phyloP scores from a whole-genome alignment of 2,329 filamentous ascomycete genomes.

The Diaporthe caulivora region DNA sequence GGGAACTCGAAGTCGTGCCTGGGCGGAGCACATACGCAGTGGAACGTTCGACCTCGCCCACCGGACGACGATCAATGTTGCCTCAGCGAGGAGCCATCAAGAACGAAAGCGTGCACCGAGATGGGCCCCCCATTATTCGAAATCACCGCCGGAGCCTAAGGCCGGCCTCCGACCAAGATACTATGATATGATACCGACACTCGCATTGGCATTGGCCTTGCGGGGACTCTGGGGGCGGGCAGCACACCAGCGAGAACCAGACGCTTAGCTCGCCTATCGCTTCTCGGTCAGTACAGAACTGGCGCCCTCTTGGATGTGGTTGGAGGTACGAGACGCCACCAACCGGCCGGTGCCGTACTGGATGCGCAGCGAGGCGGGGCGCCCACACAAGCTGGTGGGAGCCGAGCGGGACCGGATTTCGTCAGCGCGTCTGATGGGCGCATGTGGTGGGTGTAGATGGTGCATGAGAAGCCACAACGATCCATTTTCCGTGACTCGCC shows the following conservation, averaged over 20 bases:
- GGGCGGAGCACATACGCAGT: background rate
- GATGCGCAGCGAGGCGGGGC: background rate
- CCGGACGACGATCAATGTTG: background rate
- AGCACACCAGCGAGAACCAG: background rate
- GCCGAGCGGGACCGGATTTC: slow-evolving; percentile 2
- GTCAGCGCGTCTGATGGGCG: slow-evolving; percentile 23
- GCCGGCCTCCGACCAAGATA: background rate
- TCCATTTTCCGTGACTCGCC: background rate
- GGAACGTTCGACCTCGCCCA: background rate
- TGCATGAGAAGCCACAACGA: slow-evolving; percentile 1
- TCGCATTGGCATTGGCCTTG: background rate
- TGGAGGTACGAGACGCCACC: slow-evolving; percentile 19
- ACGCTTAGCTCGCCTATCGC: slow-evolving; percentile 9
- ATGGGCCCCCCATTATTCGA: background rate
- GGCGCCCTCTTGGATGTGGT: background rate
- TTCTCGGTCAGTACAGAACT: slow-evolving; percentile 21
- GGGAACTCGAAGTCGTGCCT: background rate
- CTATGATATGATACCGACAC: background rate
- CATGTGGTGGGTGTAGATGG: slow-evolving; percentile 1
- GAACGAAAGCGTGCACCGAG: background rate
- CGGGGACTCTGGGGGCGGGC: background rate
- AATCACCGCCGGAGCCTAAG: background rate
- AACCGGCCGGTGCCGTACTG: slow-evolving; percentile 26
- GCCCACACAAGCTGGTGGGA: background rate
- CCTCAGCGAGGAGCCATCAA: background rate